Evolutionary conservation across 768 basidiomycete genomes (phyloP), one percentile per base, ranked within the genome.

Genomic region (Tremella yokohamensis): DNA sequence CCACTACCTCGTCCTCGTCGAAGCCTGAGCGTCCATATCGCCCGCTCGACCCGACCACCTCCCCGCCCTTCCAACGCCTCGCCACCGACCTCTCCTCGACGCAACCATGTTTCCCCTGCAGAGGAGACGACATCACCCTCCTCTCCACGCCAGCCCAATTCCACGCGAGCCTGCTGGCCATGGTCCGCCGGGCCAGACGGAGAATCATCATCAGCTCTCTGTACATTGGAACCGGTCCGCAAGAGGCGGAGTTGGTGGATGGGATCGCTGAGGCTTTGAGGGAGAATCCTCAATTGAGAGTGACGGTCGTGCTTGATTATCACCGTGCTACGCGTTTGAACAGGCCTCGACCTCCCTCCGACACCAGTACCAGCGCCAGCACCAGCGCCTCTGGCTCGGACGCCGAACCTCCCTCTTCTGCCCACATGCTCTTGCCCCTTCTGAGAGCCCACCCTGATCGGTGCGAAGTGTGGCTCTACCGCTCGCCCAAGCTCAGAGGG

Each of bases 401-500:
- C 1, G 37, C 68, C 11, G 50, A 86, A 86, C 2, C 83, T 82
- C 16, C 84, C 78, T 69, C 80, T 82, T 61, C 82, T 12, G 78
- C 80, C 2, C 78, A 79, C 37, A 63, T 80, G 24, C 70, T 97
- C 8, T 79, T 87, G 2, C 87, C 91, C 13, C 81, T 98, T 12
- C 70, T 90, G 0, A 69, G 82, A n/a, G 80, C 83, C 39, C 88
- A 87, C 75, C 87, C 86, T 0, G 77, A 83, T 16, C 83, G 88
- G 45, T 85, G 90, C 8, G 84, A 85, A 58, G 80, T 94, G 8
- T 84, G 85, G 38, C 81, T 98, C 62, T 99, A 91, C 66, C 84
- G 89, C 48, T 91, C 89, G 68, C 94, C 96, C 0, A 88, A 84
- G 52, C 81, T 97, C 25, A 81, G 84, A 16, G 87, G 89, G 0